Base-by-base conservation (phyloP, 495 filamentous ascomycete genomes). In the Pseudoneurospora amorphoporcata region DNA sequence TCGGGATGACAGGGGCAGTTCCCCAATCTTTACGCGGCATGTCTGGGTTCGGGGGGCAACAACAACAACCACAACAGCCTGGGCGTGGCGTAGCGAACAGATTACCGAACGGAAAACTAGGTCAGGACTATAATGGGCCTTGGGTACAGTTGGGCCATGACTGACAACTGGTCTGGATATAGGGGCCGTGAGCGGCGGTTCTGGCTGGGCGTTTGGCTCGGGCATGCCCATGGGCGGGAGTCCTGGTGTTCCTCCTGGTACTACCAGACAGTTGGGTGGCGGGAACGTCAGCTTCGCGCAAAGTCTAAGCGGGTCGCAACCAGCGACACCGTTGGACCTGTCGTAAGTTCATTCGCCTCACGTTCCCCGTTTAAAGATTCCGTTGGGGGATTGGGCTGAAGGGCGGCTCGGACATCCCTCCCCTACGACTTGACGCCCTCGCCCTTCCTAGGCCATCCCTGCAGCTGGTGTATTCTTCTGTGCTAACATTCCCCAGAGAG, bases 261-360 rank as follows among this genome's bases (percentile, higher is more conserved):
- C 82, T 29, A 77, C 79, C 8, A 77, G 83, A 71, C 87, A 79
- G 89, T 88, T 83, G 81, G 90, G 80, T 79, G 89, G 82, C 82
- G 90, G 84, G 81, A 88, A 83, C 85, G 86, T 81, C 83, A 94
- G 90, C 76, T 96, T 95, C 81, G 93, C 93, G 71, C 92, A 95
- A 80, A 93, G 90, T 77, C 85, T 95, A 75, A 89, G 89, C 72
- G 90, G 88, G 16, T 92, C 91, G 16, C 93, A 95, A 78, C 87
- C 92, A 68, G 84, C 88, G 53, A 90, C 92, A 68, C 88, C 92
- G 45, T 79, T 95, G 73, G 92, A 95, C 81, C 84, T 91, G 39
- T 93, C 91, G 93, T 95, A 88, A 90, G 92, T 92, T 38, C 71
- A 29, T 58, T 32, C 5, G 29, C 6, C 23, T 58, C 23, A 39